These are phyloP conservation scores for Termitomyces sp. DNA, from an alignment of 768 basidiomycete species.

Conservation along the genomic window DNA sequence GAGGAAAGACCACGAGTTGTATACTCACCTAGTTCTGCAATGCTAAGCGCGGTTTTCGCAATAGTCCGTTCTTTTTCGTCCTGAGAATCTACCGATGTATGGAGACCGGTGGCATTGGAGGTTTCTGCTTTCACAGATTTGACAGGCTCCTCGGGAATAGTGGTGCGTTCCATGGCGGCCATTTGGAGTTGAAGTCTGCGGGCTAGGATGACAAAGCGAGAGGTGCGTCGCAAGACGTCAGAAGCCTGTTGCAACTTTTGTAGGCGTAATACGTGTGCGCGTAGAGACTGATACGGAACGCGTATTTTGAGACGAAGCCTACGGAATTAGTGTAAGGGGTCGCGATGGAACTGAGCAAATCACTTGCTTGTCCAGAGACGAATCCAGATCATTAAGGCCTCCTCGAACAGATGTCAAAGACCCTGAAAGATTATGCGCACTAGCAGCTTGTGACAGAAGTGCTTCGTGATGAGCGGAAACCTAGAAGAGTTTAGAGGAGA, in stretches of 20 bases:
- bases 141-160: conserved; percentile 11
- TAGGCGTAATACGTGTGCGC: conserved; percentile 66
- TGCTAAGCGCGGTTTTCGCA: conserved; percentile 91
- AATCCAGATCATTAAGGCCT: conserved; percentile 71
- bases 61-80: conserved; percentile 85
- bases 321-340: conserved; percentile 14
- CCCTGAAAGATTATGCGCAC: conserved; percentile 64
- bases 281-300: conserved; percentile 74
- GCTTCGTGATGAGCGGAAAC: conserved; percentile 82
- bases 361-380: conserved; percentile 72
- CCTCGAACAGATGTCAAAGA: conserved; percentile 63
- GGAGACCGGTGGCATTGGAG: conserved; percentile 8
- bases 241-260: conserved; percentile 79
- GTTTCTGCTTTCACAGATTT: conserved; percentile 9
- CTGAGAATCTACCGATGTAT: conserved; percentile 40
- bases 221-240: conserved; percentile 79
- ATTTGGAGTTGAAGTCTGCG: conserved; percentile 85
- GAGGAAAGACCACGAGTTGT: not conserved
- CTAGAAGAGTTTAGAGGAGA: conserved; percentile 31
- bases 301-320: conserved; percentile 87
- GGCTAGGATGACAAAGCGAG: conserved; percentile 81
- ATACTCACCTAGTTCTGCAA: conserved; percentile 81
- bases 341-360: conserved; percentile 11
- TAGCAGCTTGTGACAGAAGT: conserved; percentile 77
- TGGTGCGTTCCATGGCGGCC: conserved; percentile 52